phyloP scores from a whole-genome alignment of 805 yeast species.

The Pichia occidentalis region DNA sequence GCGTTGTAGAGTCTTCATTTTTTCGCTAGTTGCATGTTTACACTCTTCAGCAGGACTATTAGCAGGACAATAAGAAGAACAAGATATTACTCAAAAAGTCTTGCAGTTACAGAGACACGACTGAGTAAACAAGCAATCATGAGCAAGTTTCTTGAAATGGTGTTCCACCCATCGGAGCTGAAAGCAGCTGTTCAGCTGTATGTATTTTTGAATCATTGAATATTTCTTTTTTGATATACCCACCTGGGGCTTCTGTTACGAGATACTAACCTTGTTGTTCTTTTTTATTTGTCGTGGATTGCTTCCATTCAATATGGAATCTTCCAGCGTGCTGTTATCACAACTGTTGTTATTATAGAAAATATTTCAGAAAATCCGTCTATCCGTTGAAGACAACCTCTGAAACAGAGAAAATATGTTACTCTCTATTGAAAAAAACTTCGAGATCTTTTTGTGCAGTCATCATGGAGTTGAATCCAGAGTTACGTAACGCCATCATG shows the following conservation, averaged over 20 bases:
- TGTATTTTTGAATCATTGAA: conserved; percentile 15
- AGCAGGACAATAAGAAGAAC: neutral
- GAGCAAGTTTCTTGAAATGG: conserved; percentile 45
- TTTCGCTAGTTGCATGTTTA: too few species aligned
- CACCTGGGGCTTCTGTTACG: too few species aligned
- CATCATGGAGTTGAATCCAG: conserved; percentile 85
- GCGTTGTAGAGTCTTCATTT: too few species aligned
- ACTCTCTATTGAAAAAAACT: conserved; percentile 55
- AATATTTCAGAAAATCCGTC: conserved; percentile 42
- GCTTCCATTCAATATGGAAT: neutral
- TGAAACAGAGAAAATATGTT: conserved; percentile 54
- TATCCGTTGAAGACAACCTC: conserved; percentile 42
- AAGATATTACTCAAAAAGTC: neutral
- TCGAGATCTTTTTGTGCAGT: conserved; percentile 95
- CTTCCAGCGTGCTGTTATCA: conserved; percentile 2
- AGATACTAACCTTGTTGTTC: conserved; percentile 3
- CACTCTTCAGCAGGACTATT: too few species aligned
- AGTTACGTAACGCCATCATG: conserved; percentile 73
- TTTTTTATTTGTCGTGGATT: neutral
- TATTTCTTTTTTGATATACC: too few species aligned
- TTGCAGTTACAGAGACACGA: neutral
- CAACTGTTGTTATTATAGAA: conserved; percentile 22
- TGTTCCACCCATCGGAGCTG: conserved; percentile 67
- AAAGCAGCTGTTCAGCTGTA: conserved; percentile 59
- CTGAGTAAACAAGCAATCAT: neutral